phyloP scores from a whole-genome alignment of 495 filamentous ascomycete genomes.

The Aspergillus ellipticus region DNA sequence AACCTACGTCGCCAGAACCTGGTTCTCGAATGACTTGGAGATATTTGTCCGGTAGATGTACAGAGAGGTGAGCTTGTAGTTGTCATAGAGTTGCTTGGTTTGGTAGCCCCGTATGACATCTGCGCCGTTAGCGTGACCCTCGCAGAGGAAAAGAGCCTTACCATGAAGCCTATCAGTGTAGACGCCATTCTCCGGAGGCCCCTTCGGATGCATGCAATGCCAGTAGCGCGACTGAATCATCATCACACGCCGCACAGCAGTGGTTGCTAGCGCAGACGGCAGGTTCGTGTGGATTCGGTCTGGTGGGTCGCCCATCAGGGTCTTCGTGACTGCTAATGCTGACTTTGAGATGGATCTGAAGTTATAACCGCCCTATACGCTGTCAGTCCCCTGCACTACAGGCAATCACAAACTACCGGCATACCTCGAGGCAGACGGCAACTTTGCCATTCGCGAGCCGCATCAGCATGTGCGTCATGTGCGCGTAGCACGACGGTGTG shows the following conservation, averaged over 20 bases:
- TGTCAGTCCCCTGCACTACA: background rate
- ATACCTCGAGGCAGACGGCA: slow-evolving; percentile 81
- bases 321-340: slow-evolving; percentile 84
- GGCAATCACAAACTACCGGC: background rate
- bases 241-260: slow-evolving; percentile 51
- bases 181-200: slow-evolving; percentile 21
- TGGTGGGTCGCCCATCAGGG: slow-evolving; percentile 92
- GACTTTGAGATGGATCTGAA: slow-evolving; percentile 87
- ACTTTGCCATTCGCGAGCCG: slow-evolving; percentile 87
- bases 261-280: slow-evolving; percentile 43
- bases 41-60: slow-evolving; percentile 67
- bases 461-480: slow-evolving; percentile 99
- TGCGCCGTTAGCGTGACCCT: slow-evolving; percentile 13
- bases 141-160: slow-evolving; percentile 12
- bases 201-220: slow-evolving; percentile 55
- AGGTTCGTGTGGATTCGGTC: slow-evolving; percentile 56
- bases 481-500: slow-evolving; percentile 84
- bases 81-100: slow-evolving; percentile 60
- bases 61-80: slow-evolving; percentile 70
- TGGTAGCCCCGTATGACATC: slow-evolving; percentile 78
- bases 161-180: slow-evolving; percentile 53
- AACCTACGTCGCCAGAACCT: slow-evolving; percentile 77
- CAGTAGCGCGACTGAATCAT: slow-evolving; percentile 55
- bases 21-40: slow-evolving; percentile 77
- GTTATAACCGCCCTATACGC: slow-evolving; percentile 79